Evolutionary conservation across 2,329 filamentous ascomycete species (phyloP).

Genomic region (Pseudogymnoascus sp.): DNA sequence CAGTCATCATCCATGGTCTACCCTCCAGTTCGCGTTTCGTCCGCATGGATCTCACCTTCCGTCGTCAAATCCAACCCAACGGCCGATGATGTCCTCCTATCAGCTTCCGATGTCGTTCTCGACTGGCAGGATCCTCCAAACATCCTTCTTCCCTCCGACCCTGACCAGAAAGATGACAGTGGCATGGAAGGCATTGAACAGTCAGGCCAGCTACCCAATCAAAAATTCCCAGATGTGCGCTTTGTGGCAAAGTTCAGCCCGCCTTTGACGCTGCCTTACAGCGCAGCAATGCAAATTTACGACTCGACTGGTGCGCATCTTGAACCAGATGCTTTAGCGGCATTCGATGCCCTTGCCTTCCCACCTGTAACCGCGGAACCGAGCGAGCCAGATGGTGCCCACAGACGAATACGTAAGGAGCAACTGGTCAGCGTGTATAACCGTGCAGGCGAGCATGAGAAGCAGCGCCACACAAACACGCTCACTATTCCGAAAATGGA

Average conservation of each 20-base stretch:
- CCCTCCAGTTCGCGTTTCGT: conserved; percentile 59
- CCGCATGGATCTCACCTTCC: conserved; percentile 61
- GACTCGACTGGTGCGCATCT: conserved; percentile 49
- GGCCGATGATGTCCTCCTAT: conserved; percentile 34
- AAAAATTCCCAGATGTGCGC: conserved; percentile 58
- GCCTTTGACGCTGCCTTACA: conserved; percentile 59
- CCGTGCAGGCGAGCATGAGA: background rate
- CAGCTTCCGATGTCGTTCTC: conserved; percentile 32
- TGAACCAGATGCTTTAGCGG: conserved; percentile 40
- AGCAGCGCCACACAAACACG: conserved; percentile 41
- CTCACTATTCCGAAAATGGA: conserved; percentile 65
- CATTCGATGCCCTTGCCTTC: conserved; percentile 44
- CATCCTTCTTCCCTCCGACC: conserved; percentile 44
- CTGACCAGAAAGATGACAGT: conserved; percentile 39
- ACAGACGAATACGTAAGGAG: background rate
- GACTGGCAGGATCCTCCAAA: conserved; percentile 68
- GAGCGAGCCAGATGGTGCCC: conserved; percentile 19
- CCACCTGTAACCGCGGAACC: conserved; percentile 28
- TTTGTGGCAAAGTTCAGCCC: conserved; percentile 70
- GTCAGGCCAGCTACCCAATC: conserved; percentile 33
- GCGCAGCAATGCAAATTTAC: conserved; percentile 54
- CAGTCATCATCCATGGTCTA: conserved; percentile 37
- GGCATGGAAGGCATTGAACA: conserved; percentile 45
- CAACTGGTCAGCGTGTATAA: conserved; percentile 1
- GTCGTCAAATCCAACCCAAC: conserved; percentile 49